Evolutionary conservation across 1,284 basidiomycete genomes (phyloP).

Genomic region (Fomitopsis pinicola): DNA sequence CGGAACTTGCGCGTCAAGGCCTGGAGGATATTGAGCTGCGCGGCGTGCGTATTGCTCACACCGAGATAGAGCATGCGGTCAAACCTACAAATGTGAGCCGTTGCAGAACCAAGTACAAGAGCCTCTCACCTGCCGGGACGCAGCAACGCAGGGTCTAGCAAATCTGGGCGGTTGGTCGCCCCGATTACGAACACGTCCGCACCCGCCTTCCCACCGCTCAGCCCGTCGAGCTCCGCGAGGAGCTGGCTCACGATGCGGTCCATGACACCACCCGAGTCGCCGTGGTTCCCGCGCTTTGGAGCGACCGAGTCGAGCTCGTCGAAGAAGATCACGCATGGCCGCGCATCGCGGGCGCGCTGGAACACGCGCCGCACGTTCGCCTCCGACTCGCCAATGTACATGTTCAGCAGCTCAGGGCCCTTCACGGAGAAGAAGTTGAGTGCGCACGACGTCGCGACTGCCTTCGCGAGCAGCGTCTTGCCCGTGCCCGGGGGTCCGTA

Average conservation of each 20-base stretch:
- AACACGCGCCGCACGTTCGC: slow-evolving; percentile 94
- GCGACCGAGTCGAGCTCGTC: slow-evolving; percentile 98
- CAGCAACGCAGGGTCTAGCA: slow-evolving; percentile 90
- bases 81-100: slow-evolving; percentile 57
- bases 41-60: slow-evolving; percentile 84
- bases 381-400: slow-evolving; percentile 99
- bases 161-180: slow-evolving; percentile 95
- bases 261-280: slow-evolving; percentile 97
- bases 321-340: slow-evolving; percentile 94
- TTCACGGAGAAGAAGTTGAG: slow-evolving; percentile 97
- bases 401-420: slow-evolving; percentile 93
- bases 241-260: slow-evolving; percentile 96
- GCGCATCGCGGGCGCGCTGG: slow-evolving; percentile 85
- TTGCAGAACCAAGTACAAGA: neutral
- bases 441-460: slow-evolving; percentile 89
- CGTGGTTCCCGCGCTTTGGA: slow-evolving; percentile 92
- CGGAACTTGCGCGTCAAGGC: slow-evolving; percentile 93
- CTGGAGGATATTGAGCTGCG: slow-evolving; percentile 84
- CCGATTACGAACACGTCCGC: slow-evolving; percentile 93
- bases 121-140: slow-evolving; percentile 77
- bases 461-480: slow-evolving; percentile 93
- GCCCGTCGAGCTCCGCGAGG: slow-evolving; percentile 93
- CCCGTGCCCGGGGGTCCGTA: slow-evolving; percentile 96
- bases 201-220: slow-evolving; percentile 59
- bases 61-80: slow-evolving; percentile 97